Conservation (phyloP, 2,329 filamentous ascomycete genomes). For the Neonectria coccinea region DNA sequence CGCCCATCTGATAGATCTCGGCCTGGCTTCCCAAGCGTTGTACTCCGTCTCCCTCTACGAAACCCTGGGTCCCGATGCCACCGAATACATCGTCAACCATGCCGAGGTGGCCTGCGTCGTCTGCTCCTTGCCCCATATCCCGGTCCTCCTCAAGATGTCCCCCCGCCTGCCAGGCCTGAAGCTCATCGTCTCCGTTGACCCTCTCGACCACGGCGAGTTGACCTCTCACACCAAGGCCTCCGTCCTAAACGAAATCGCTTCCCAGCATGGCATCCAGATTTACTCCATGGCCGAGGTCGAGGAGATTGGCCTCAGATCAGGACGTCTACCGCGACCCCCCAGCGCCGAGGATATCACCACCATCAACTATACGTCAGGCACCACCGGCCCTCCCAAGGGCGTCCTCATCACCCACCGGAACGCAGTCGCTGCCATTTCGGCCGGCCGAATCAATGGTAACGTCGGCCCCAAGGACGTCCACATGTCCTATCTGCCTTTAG, state of each 20-base stretch:
- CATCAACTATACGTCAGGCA: conserved; percentile 91
- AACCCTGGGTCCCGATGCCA: conserved; percentile 89
- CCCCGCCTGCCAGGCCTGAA: conserved; percentile 84
- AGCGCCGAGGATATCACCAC: conserved; percentile 82
- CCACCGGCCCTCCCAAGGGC: conserved; percentile 85
- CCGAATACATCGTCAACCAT: conserved; percentile 97
- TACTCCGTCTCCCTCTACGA: conserved; percentile 96
- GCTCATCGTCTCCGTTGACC: conserved; percentile 87
- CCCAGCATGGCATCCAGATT: conserved; percentile 79
- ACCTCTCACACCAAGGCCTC: conserved; percentile 82
- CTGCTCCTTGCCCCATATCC: conserved; percentile 83
- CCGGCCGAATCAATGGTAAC: conserved; percentile 67
- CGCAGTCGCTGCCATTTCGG: conserved; percentile 78
- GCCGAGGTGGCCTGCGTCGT: conserved; percentile 80
- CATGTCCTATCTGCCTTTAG: conserved; percentile 90
- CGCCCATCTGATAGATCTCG: conserved; percentile 72
- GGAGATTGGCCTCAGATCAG: conserved; percentile 77
- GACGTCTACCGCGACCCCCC: conserved; percentile 78
- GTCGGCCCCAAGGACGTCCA: conserved; percentile 69
- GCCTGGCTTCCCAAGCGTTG: conserved; percentile 85
- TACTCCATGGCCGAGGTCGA: conserved; percentile 86
- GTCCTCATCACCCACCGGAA: conserved; percentile 85
- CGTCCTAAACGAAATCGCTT: conserved; percentile 80
- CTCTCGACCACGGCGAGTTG: conserved; percentile 82
- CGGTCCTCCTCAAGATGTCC: conserved; percentile 81